These are phyloP conservation scores for Aspergillus fructus DNA, from an alignment of 2,329 filamentous ascomycete genomes.

Conservation along the genomic window DNA sequence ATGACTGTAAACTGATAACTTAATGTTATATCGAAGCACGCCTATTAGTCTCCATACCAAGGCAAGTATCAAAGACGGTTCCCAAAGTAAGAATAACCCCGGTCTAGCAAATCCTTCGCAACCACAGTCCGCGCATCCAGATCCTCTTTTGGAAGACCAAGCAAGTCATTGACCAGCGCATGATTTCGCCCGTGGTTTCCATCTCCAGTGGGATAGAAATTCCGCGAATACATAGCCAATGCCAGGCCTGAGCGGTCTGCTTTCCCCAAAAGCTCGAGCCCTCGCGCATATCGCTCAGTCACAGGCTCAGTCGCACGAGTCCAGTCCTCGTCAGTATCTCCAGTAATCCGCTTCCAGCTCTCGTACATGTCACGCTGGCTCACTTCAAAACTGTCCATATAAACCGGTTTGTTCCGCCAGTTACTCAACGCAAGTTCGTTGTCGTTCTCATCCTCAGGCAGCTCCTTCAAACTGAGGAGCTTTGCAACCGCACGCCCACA, in stretches of 20 bases:
- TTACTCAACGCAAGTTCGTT: constrained; percentile 38
- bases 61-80: neutral
- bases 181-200: constrained; percentile 45
- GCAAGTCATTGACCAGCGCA: constrained; percentile 47
- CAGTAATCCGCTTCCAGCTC: constrained; percentile 57
- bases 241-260: constrained; percentile 48
- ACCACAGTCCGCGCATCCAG: constrained; percentile 48
- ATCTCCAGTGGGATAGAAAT: constrained; percentile 49
- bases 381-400: constrained; percentile 57
- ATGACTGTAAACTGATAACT: no score
- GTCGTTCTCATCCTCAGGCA: constrained; percentile 42
- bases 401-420: constrained; percentile 52
- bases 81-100: neutral
- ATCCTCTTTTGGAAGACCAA: constrained; percentile 59
- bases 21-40: neutral
- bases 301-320: constrained; percentile 50
- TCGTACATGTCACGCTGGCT: constrained; percentile 66
- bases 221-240: constrained; percentile 55
- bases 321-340: constrained; percentile 62
- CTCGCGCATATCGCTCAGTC: constrained; percentile 51
- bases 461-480: constrained; percentile 48
- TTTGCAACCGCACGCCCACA: constrained; percentile 53
- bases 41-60: no score
- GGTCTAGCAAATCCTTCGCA: neutral
- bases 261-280: constrained; percentile 43